A percentile compares a stretch with the other conserved stretches of the same genome.
Evolutionary conservation across 805 yeast species (phyloP).

Genomic region (Ogataea populi-albae): DNA sequence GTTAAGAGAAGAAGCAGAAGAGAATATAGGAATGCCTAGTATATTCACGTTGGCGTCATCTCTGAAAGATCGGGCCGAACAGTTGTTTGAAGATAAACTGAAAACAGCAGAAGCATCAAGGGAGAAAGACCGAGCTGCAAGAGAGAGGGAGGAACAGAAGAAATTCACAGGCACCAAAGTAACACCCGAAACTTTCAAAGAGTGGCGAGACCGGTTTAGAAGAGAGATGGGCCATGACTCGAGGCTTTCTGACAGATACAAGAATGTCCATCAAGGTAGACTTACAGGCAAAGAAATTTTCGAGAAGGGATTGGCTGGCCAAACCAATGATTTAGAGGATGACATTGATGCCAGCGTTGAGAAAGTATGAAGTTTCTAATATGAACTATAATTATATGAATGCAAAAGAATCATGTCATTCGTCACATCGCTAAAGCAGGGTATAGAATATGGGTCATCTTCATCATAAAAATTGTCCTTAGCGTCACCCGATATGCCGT

Average conservation of each 20-base stretch:
- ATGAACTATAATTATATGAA: constrained; percentile 13
- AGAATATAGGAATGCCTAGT: constrained; percentile 88
- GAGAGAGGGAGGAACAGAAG: constrained; percentile 80
- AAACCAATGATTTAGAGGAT: constrained; percentile 52
- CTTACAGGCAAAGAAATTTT: constrained; percentile 87
- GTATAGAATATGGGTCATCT: constrained; percentile 13
- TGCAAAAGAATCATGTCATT: constrained; percentile 23
- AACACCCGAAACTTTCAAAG: constrained; percentile 66
- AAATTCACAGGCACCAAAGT: constrained; percentile 91
- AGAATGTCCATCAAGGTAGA: constrained; percentile 66
- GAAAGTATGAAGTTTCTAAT: constrained; percentile 4
- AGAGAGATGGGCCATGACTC: constrained; percentile 69
- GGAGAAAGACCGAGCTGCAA: constrained; percentile 55
- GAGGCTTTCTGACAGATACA: constrained; percentile 49
- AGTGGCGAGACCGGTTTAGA: constrained; percentile 74
- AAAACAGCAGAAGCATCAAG: constrained; percentile 50
- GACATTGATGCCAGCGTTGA: constrained; percentile 16
- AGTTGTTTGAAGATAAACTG: constrained; percentile 57
- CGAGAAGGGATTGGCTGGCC: constrained; percentile 82
- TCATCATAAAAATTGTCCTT: constrained; percentile 13
- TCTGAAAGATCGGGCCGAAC: constrained; percentile 80
- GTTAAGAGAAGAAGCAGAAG: constrained; percentile 60
- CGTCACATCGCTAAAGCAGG: constrained; percentile 20
- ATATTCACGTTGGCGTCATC: constrained; percentile 75
- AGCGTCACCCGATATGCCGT: background rate